phyloP scores from a whole-genome alignment of 2,329 filamentous ascomycete genomes.

The Knufia fluminis region DNA sequence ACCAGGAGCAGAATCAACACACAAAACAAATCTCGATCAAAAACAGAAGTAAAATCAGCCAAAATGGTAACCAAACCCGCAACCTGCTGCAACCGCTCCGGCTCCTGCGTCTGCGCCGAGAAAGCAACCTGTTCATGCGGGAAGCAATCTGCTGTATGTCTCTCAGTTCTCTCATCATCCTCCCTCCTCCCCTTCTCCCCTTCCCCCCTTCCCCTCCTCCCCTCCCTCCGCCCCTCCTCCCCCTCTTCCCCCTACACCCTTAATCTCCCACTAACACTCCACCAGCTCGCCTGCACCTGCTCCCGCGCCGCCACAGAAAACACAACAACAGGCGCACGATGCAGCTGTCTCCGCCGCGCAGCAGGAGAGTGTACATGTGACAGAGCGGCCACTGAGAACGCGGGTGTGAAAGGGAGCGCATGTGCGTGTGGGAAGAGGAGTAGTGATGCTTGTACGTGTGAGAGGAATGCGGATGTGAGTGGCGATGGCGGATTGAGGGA shows the following conservation, averaged over 20 bases:
- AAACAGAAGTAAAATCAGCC: too few species aligned
- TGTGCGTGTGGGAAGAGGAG: slow-evolving; percentile 72
- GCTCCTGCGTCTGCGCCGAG: slow-evolving; percentile 48
- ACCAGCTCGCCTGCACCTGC: slow-evolving; percentile 65
- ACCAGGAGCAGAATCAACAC: slow-evolving; percentile 5
- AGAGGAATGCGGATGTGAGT: too few species aligned
- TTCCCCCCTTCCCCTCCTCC: too few species aligned
- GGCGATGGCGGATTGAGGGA: slow-evolving; percentile 44
- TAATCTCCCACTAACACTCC: neutral
- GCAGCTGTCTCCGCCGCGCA: slow-evolving; percentile 57
- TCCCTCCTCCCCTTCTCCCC: neutral
- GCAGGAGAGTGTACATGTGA: slow-evolving; percentile 76
- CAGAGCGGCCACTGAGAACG: slow-evolving; percentile 61
- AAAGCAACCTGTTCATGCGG: slow-evolving; percentile 76
- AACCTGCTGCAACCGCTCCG: slow-evolving; percentile 53
- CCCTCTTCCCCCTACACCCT: too few species aligned
- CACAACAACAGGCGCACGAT: slow-evolving; percentile 59
- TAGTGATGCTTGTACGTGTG: slow-evolving; percentile 39
- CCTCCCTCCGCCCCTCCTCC: too few species aligned
- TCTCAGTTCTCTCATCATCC: neutral
- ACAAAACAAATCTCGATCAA: too few species aligned
- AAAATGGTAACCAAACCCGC: slow-evolving; percentile 39
- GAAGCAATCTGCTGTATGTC: slow-evolving; percentile 59
- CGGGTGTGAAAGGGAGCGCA: slow-evolving; percentile 66
- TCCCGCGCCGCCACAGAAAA: slow-evolving; percentile 70